Evolutionary conservation across 345 rosid genomes (phyloP), one percentile per base, ranked within the genome.

Genomic region (Lepidium sativum): DNA sequence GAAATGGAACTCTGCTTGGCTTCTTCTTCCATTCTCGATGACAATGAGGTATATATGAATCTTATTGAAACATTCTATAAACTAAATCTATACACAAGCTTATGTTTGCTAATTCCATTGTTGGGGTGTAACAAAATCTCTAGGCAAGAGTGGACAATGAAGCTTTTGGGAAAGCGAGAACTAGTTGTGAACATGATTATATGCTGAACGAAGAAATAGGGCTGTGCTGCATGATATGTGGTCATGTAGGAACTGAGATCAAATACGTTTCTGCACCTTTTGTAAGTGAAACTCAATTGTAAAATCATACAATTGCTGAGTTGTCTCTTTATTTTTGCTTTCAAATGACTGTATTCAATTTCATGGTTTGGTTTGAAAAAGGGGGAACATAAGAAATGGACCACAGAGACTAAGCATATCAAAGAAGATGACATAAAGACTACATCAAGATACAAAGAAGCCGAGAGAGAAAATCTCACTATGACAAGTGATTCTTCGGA

Each of bases 1-100:
- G 97, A 94, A 75, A 86, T 94, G 97, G 91, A 86, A 51, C 72
- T 88, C 29, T 82, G 77, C 49, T 50, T 86, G 86, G 89, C 97
- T 65, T 85, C 96, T 23, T 71, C 83, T 29, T 85, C 81, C 82
- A 78, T 90, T 42, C 80, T 82, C 0, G 92, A 86, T 50, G 92
- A 90, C 65, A 78, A 80, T 38, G 95, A 90, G 96, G 99, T 88
- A n/a, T n/a, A n/a, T n/a, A 74, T 33, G 5, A 5, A 35, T 35
- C 17, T 60, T 8, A 25, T 42, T 0, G 8, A 43, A 37, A 43
- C 27, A 6, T 37, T 54, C 21, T 33, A 11, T 48, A 20, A 18
- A 12, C 38, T 40, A 14, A 21, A 63, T 29, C 39, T 63, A 17
- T 52, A 31, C n/a, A 6, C 25, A 43, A 63, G 43, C 18, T 0